Percentiles rank a stretch among this genome's conserved stretches.
phyloP scores from a whole-genome alignment of 768 basidiomycete genomes.

The Lanmaoa rubissima region DNA sequence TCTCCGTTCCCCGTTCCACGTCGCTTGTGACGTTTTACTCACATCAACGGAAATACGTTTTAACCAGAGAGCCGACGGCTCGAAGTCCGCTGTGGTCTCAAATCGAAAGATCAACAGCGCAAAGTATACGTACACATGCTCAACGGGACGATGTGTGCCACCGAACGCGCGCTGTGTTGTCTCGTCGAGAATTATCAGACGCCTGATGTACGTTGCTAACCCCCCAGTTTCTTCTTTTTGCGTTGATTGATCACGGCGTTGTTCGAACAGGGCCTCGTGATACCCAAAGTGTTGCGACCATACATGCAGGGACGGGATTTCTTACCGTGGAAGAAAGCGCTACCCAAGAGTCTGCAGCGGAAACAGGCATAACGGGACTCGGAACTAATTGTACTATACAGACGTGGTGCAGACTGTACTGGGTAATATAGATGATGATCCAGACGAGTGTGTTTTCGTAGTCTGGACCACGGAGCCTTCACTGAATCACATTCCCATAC shows the following conservation, averaged over 20 bases:
- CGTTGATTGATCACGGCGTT: background rate
- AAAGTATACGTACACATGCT: conserved; percentile 99
- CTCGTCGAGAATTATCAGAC: conserved; percentile 99
- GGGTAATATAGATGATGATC: background rate
- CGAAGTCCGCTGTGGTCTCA: conserved; percentile 92
- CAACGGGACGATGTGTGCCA: conserved; percentile 96
- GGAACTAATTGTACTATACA: background rate
- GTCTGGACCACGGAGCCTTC: background rate
- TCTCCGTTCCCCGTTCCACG: background rate
- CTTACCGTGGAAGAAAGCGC: conserved; percentile 76
- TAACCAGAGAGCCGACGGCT: conserved; percentile 82
- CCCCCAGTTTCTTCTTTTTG: no score
- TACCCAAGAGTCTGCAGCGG: conserved; percentile 76
- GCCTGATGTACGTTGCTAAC: conserved; percentile 61
- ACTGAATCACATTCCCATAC: no score
- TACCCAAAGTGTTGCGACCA: conserved; percentile 87
- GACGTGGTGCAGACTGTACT: background rate
- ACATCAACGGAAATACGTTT: background rate
- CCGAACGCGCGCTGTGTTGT: conserved; percentile 94
- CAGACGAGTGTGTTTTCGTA: background rate
- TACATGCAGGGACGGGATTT: conserved; percentile 98
- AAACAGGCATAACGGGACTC: conserved; percentile 48
- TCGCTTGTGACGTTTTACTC: background rate
- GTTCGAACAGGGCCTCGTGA: conserved; percentile 70
- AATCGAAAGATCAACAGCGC: conserved; percentile 83